phyloP scores from a whole-genome alignment of 1,284 basidiomycete species.

The Marasmius sp. region DNA sequence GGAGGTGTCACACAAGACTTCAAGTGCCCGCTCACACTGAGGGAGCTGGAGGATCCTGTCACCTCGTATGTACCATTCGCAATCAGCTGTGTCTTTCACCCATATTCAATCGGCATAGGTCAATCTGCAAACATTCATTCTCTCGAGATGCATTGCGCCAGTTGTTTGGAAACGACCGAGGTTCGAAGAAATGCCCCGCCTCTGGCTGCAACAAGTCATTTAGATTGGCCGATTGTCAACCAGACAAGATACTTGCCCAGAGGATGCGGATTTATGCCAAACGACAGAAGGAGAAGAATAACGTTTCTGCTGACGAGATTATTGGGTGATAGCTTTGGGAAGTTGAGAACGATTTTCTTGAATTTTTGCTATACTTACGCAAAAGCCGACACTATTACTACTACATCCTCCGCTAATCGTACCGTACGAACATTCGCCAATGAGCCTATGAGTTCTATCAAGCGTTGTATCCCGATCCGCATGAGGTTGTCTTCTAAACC shows the following conservation, averaged over 20 bases:
- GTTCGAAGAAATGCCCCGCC: constrained; percentile 58
- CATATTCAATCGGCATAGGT: constrained; percentile 35
- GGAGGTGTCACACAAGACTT: constrained; percentile 81
- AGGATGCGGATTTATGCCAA: constrained; percentile 56
- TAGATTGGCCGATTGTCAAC: constrained; percentile 47
- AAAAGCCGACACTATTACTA: too few relatives aligned
- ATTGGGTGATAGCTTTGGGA: background rate
- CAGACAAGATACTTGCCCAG: constrained; percentile 58
- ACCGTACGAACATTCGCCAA: too few relatives aligned
- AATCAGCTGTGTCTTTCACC: constrained; percentile 3
- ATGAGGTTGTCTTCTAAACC: too few relatives aligned
- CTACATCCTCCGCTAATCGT: too few relatives aligned
- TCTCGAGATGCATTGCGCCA: constrained; percentile 60
- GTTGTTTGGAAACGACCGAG: constrained; percentile 42
- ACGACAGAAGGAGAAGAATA: constrained; percentile 40
- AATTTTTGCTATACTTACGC: too few relatives aligned
- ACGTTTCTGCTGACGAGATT: background rate
- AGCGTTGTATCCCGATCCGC: too few relatives aligned
- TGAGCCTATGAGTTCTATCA: too few relatives aligned
- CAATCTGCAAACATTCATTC: constrained; percentile 71
- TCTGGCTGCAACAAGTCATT: constrained; percentile 67
- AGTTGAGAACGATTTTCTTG: too few relatives aligned
- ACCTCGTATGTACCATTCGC: constrained; percentile 59
- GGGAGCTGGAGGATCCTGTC: constrained; percentile 62
- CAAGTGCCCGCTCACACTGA: constrained; percentile 77